These are phyloP conservation scores for Pneumocystis oryctolagi DNA, from an alignment of 1,139 yeast species.

Conservation along the genomic window DNA sequence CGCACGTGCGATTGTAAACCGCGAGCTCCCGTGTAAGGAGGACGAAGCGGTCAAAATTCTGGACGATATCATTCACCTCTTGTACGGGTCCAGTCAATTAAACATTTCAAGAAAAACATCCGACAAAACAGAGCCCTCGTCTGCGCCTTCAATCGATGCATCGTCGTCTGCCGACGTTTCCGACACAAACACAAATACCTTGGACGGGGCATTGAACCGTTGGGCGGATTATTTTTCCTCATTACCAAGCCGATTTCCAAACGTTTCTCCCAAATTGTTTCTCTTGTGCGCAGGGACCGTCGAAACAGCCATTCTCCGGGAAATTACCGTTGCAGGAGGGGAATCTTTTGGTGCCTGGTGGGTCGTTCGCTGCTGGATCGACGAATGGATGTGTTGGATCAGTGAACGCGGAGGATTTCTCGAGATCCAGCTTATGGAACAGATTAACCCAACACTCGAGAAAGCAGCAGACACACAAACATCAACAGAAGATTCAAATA, in stretches of 20 bases:
- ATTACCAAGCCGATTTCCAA: constrained; percentile 35
- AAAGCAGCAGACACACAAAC: background rate
- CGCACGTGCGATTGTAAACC: constrained; percentile 34
- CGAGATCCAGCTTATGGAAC: constrained; percentile 10
- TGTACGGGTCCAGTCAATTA: background rate
- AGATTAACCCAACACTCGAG: background rate
- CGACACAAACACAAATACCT: constrained; percentile 15
- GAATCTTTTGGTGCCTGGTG: constrained; percentile 65
- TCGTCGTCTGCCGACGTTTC: background rate
- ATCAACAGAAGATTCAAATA: background rate
- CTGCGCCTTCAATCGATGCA: background rate
- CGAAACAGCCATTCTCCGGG: constrained; percentile 50
- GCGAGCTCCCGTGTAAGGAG: constrained; percentile 43
- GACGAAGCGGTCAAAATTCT: constrained; percentile 8
- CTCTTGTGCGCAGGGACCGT: constrained; percentile 41
- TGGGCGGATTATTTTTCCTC: constrained; percentile 32
- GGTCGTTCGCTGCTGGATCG: constrained; percentile 63
- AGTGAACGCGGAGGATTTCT: constrained; percentile 58
- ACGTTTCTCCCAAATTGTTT: constrained; percentile 42
- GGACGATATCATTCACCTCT: constrained; percentile 5
- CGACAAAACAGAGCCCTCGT: background rate
- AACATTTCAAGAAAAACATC: background rate
- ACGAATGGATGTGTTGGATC: constrained; percentile 55
- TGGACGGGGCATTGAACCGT: constrained; percentile 21
- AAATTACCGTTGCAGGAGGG: constrained; percentile 45